Evolutionary conservation across 163 green algal genomes (phyloP).

Genomic region (Scenedesmus sp.): DNA sequence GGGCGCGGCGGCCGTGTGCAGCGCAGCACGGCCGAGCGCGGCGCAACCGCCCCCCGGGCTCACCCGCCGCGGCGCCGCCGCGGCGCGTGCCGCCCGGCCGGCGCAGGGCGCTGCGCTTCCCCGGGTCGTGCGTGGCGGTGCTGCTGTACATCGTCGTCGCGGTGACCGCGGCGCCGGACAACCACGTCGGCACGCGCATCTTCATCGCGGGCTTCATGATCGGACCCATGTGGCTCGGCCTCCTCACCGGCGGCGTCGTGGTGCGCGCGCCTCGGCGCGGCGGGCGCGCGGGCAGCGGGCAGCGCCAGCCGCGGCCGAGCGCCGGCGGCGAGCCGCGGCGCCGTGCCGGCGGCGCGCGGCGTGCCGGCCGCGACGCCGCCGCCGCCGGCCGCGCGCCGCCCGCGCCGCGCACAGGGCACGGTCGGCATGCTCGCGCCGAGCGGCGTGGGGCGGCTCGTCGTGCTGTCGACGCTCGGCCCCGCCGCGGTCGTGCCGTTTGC

Average conservation of each 20-base stretch:
- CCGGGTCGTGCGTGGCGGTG: conserved; percentile 28
- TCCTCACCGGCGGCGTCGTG: conserved; percentile 19
- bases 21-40: too few species aligned
- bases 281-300: background rate
- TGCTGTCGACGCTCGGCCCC: conserved; percentile 8
- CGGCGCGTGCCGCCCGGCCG: background rate
- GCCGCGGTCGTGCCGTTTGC: conserved; percentile 17
- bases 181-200: conserved; percentile 44
- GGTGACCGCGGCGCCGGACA: conserved; percentile 33
- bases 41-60: too few species aligned
- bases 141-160: conserved; percentile 42
- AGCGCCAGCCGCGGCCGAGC: background rate
- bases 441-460: background rate
- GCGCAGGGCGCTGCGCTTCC: conserved; percentile 37
- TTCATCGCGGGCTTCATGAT: conserved; percentile 41
- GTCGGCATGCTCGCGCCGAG: conserved; percentile 7
- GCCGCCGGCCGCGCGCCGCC: too few species aligned
- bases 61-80: too few species aligned
- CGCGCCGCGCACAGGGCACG: too few species aligned
- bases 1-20: background rate
- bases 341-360: too few species aligned
- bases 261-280: background rate
- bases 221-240: conserved; percentile 31
- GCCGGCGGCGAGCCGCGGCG: too few species aligned
- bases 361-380: too few species aligned